Conservation (phyloP, 208 protist genomes). For the Leishmania braziliensis region DNA sequence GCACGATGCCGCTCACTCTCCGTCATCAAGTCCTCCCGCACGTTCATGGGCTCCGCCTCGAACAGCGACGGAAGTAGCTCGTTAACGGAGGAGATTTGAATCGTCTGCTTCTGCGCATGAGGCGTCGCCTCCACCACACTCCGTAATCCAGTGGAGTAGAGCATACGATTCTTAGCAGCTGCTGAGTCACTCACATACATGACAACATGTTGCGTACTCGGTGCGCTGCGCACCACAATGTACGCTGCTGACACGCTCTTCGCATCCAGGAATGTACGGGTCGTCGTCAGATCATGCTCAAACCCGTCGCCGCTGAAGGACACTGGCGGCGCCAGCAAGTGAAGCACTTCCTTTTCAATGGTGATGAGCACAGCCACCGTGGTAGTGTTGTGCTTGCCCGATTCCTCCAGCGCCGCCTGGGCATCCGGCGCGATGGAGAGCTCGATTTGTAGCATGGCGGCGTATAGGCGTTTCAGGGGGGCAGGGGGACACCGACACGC, state of each 20-base stretch:
- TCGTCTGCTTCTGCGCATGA: constrained; percentile 35
- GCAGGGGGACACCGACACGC: background rate
- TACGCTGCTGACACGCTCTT: constrained; percentile 42
- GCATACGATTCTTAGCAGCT: constrained; percentile 61
- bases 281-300: constrained; percentile 37
- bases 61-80: constrained; percentile 58
- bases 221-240: constrained; percentile 43
- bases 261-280: constrained; percentile 28
- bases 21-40: constrained; percentile 68
- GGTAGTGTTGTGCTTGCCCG: constrained; percentile 22
- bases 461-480: background rate
- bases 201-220: constrained; percentile 39
- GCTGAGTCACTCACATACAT: constrained; percentile 55
- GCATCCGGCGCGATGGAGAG: constrained; percentile 54
- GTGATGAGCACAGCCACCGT: constrained; percentile 47
- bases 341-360: constrained; percentile 56
- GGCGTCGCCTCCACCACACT: constrained; percentile 32
- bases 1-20: constrained; percentile 58
- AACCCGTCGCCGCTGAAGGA: constrained; percentile 31
- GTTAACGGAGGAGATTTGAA: constrained; percentile 33
- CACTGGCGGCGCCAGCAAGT: constrained; percentile 39
- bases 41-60: constrained; percentile 29
- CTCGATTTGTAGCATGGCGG: constrained; percentile 52
- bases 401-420: constrained; percentile 43
- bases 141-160: constrained; percentile 55